Evolutionary conservation across 169 alveolate genomes (phyloP), one percentile per base, ranked within the genome.

Genomic region (Plasmodium adleri): DNA sequence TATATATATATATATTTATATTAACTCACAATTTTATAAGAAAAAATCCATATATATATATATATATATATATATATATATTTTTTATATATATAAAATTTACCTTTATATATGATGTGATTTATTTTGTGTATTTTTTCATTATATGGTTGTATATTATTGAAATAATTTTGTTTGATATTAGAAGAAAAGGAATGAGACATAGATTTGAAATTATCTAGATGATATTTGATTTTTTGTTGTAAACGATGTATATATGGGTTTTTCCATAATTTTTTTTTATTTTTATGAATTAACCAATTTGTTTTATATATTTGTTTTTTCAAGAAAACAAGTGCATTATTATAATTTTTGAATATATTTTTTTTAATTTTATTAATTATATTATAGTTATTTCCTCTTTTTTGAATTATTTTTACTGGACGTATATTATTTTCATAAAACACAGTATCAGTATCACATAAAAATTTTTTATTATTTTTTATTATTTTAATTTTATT

Each of bases 401-500:
- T 76, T 39, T 39, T 39, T 39, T 39, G 47, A 26, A 49, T 15
- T 22, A 49, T 56, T 63, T 56, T 28, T 4, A 49, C 89, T 13
- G 17, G n/a, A 3, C 74, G 64, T 43, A 32, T 2, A 67, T 24
- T n/a, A 54, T 63, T 67, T 67, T 26, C 28, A 26, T 54, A 39
- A 39, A 24, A 45, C 1, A 10, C 1, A 52, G 3, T 76, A n/a
- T 47, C 32, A 63, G 45, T 58, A 52, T 52, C 15, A 26, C 76
- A 76, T n/a, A 63, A 13, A 15, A 76, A 76, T 12, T 63, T 76
- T 64, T 43, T 52, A 7, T 45, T 43, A 3, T 52, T 62, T 47
- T 28, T 76, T 17, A 76, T 76, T 13, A 58, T 58, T 26, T 64
- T 64, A 24, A 49, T 64, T 76, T 76, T 64, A n/a, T 15, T 8